Percentiles rank a stretch among this genome's conserved stretches.
Evolutionary conservation across 768 basidiomycete genomes (phyloP).

Genomic region (Mrakia gelida): DNA sequence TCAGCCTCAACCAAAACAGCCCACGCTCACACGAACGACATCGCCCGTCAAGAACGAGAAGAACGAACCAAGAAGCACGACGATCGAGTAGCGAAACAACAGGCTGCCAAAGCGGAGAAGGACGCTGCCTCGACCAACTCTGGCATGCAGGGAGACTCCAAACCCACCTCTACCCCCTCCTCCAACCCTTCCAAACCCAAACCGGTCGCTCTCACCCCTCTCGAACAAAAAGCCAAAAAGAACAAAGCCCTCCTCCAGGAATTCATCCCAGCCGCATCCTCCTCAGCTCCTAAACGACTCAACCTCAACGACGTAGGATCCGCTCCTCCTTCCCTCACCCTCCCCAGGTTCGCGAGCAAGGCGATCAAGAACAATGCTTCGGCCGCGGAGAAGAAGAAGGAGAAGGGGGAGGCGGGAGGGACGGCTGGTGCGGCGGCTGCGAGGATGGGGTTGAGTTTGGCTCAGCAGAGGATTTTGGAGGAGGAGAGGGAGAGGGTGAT

Average conservation of each 20-base stretch:
- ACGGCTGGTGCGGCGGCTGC: slow-evolving; percentile 7
- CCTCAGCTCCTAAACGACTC: slow-evolving; percentile 30
- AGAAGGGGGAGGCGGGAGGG: not conserved
- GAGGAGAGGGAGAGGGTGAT: slow-evolving; percentile 34
- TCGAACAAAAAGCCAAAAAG: slow-evolving; percentile 14
- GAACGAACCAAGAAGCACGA: slow-evolving; percentile 30
- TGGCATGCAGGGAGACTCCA: not conserved
- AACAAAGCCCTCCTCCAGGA: slow-evolving; percentile 5
- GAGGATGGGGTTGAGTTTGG: slow-evolving; percentile 23
- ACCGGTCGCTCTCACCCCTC: not conserved
- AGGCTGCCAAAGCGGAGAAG: slow-evolving; percentile 2
- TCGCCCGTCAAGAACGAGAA: slow-evolving; percentile 17
- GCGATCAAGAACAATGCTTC: slow-evolving; percentile 24
- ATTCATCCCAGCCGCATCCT: slow-evolving; percentile 21
- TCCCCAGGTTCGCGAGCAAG: slow-evolving; percentile 26
- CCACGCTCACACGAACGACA: slow-evolving; percentile 11
- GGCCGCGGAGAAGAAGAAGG: not conserved
- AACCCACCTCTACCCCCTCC: not conserved
- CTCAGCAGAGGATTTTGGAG: slow-evolving; percentile 32
- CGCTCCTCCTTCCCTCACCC: slow-evolving; percentile 30
- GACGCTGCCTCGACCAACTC: not conserved
- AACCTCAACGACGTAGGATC: slow-evolving; percentile 31
- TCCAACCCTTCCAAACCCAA: no score
- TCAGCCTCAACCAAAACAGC: slow-evolving; percentile 25
- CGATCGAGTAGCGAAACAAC: slow-evolving; percentile 10